Conservation (phyloP, 2,329 filamentous ascomycete genomes). For the Capronia americana region DNA sequence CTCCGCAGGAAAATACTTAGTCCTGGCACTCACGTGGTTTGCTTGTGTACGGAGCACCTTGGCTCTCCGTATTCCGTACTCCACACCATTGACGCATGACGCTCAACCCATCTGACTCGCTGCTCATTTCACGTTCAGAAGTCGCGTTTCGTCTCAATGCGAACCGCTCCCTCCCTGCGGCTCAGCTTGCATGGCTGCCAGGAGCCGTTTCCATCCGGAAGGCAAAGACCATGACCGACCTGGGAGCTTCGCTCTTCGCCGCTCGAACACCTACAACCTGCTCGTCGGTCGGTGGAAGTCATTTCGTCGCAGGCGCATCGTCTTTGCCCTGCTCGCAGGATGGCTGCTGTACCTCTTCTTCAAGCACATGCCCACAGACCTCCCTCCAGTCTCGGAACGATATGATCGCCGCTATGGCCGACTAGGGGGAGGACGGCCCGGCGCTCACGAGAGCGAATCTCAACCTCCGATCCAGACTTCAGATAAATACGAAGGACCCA, state of each 20-base stretch:
- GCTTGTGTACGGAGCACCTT: too few species aligned
- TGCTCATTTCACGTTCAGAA: slow-evolving; percentile 1
- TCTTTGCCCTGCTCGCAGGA: slow-evolving; percentile 55
- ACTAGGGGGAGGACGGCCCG: slow-evolving; percentile 20
- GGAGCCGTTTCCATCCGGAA: slow-evolving; percentile 32
- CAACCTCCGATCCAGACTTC: neutral
- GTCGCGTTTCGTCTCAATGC: slow-evolving; percentile 16
- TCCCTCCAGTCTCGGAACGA: slow-evolving; percentile 46
- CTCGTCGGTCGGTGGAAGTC: slow-evolving; percentile 41
- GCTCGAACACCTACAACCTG: slow-evolving; percentile 15
- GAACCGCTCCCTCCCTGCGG: slow-evolving; percentile 5
- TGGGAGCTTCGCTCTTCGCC: slow-evolving; percentile 22
- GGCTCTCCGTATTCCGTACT: neutral
- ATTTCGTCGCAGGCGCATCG: slow-evolving; percentile 57
- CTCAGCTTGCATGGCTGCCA: slow-evolving; percentile 34
- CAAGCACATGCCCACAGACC: slow-evolving; percentile 65
- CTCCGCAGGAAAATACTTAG: too few species aligned
- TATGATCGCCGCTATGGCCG: slow-evolving; percentile 40
- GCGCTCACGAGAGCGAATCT: slow-evolving; percentile 6
- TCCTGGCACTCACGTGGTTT: too few species aligned
- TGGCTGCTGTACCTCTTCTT: slow-evolving; percentile 68
- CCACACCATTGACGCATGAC: neutral
- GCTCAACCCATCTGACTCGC: neutral
- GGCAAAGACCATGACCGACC: slow-evolving; percentile 30
- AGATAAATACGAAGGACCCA: slow-evolving; percentile 67